Percentiles rank a stretch among this genome's conserved stretches.
Conservation (phyloP, 1,284 basidiomycete genomes). For the Peniophora sp. region DNA sequence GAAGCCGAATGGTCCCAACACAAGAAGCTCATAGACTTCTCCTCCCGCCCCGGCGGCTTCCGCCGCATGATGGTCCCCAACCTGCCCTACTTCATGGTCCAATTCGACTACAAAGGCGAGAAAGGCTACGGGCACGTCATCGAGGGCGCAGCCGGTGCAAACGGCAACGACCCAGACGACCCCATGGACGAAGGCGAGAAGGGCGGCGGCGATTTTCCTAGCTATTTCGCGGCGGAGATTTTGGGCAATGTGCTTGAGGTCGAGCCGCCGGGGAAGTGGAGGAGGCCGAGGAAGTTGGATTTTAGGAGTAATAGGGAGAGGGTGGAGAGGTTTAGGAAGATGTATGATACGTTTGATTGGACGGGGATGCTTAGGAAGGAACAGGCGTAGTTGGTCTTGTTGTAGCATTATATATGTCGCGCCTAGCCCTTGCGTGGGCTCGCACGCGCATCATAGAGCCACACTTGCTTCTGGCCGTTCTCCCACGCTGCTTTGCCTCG, state of each 20-base stretch:
- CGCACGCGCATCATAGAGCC: constrained; percentile 1
- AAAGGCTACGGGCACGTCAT: constrained; percentile 97
- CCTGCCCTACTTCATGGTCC: constrained; percentile 97
- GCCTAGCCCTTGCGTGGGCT: background rate
- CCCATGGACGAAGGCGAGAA: constrained; percentile 76
- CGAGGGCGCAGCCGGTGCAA: constrained; percentile 72
- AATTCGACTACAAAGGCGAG: constrained; percentile 96
- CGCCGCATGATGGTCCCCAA: constrained; percentile 90
- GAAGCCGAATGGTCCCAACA: constrained; percentile 98
- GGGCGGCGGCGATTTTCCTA: constrained; percentile 85
- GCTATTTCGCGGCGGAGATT: constrained; percentile 93
- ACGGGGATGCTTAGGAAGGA: constrained; percentile 52
- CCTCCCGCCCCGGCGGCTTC: constrained; percentile 82
- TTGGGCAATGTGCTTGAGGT: constrained; percentile 87
- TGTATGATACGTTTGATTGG: constrained; percentile 73
- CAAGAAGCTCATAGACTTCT: constrained; percentile 93
- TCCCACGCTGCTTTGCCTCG: too few species aligned
- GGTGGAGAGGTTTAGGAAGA: constrained; percentile 57
- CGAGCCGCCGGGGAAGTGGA: constrained; percentile 77
- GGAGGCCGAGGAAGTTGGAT: constrained; percentile 72
- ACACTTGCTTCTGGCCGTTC: background rate
- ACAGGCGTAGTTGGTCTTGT: background rate
- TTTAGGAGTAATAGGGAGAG: constrained; percentile 63
- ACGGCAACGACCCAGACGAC: constrained; percentile 51
- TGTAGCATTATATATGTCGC: background rate